Evolutionary conservation across 768 basidiomycete species (phyloP).

Genomic region (Mycena latifolia): DNA sequence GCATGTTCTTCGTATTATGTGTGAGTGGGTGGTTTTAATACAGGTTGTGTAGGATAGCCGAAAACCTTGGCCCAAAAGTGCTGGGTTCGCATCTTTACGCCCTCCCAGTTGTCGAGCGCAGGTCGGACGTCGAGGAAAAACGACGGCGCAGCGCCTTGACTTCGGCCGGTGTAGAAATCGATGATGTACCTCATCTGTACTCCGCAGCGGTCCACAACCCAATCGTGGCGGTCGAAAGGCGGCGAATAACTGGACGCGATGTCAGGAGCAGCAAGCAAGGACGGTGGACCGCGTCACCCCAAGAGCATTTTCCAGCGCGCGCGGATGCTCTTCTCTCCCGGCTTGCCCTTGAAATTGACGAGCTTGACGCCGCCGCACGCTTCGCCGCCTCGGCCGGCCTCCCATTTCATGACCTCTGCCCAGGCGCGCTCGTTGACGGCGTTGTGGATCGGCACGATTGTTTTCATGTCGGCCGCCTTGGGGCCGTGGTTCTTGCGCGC

Average conservation of each 20-base stretch:
- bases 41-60: constrained; percentile 30
- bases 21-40: constrained; percentile 25
- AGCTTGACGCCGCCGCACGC: constrained; percentile 85
- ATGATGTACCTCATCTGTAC: constrained; percentile 93
- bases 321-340: constrained; percentile 82
- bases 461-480: constrained; percentile 89
- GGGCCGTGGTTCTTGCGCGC: constrained; percentile 94
- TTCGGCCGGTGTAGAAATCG: constrained; percentile 95
- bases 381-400: constrained; percentile 83
- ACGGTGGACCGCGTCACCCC: constrained; percentile 70
- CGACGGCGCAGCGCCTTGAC: constrained; percentile 66
- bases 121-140: constrained; percentile 97
- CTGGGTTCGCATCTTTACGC: constrained; percentile 84
- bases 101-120: constrained; percentile 95
- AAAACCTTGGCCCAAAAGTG: constrained; percentile 61
- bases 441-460: constrained; percentile 98
- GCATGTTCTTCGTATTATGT: constrained; percentile 14
- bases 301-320: constrained; percentile 86
- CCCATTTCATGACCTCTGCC: constrained; percentile 88
- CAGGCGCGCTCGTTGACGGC: constrained; percentile 97
- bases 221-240: constrained; percentile 98
- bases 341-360: constrained; percentile 92
- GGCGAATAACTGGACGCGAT: constrained; percentile 77
- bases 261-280: constrained; percentile 27
- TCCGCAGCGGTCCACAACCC: constrained; percentile 96